Evolutionary conservation across 768 basidiomycete genomes (phyloP).

Genomic region (Mycena haematopus): DNA sequence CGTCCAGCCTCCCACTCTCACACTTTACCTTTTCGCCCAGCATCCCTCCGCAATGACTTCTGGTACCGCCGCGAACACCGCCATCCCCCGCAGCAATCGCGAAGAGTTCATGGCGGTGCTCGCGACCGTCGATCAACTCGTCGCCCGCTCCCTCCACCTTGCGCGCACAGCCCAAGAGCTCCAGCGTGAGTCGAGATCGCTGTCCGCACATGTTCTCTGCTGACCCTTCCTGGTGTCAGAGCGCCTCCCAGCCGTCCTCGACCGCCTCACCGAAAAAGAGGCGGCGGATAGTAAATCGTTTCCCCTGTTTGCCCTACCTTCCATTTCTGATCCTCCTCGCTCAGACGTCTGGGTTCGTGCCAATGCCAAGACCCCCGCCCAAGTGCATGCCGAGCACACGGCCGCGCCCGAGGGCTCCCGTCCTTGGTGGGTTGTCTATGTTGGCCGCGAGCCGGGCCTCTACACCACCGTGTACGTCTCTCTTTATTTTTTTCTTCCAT

Average conservation of each 20-base stretch:
- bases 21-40: too few relatives aligned
- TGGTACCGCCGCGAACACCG: not conserved
- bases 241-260: not conserved
- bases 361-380: not conserved
- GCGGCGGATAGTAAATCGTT: not conserved
- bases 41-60: too few relatives aligned
- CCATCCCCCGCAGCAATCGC: not conserved
- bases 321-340: not conserved
- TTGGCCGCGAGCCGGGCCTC: not conserved
- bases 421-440: too few relatives aligned
- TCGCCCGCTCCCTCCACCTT: not conserved
- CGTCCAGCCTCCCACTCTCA: too few relatives aligned
- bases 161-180: not conserved
- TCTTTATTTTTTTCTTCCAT: too few relatives aligned
- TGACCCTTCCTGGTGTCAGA: too few relatives aligned
- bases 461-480: not conserved
- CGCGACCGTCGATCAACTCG: not conserved
- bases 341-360: not conserved
- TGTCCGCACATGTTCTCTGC: not conserved
- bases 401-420: not conserved
- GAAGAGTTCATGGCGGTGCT: too few relatives aligned
- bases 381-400: not conserved
- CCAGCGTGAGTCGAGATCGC: not conserved
- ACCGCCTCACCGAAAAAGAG: not conserved
- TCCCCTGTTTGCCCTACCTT: not conserved